These are phyloP conservation scores for Suillus hirtellus DNA, from an alignment of 768 basidiomycete species.

Conservation along the genomic window DNA sequence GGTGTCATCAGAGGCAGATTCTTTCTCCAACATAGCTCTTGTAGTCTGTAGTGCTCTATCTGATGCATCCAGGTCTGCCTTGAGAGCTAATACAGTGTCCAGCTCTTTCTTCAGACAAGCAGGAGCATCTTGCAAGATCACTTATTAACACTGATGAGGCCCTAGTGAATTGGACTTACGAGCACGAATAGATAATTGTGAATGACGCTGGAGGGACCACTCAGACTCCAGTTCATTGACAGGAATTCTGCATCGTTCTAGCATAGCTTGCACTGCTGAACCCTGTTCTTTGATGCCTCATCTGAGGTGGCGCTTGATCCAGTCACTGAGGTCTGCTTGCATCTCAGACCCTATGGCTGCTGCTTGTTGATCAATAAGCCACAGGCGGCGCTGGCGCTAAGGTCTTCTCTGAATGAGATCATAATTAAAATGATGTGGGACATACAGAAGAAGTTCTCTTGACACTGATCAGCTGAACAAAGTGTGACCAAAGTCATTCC, in stretches of 20 bases:
- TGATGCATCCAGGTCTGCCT: slow-evolving; percentile 28
- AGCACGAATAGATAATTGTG: slow-evolving; percentile 14
- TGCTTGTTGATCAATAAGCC: slow-evolving; percentile 36
- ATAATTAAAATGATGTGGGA: not conserved
- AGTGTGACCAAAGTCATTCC: slow-evolving; percentile 32
- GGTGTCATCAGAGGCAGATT: slow-evolving; percentile 8
- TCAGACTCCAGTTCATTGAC: slow-evolving; percentile 2
- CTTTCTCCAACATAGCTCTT: slow-evolving; percentile 10
- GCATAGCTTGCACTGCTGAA: not conserved
- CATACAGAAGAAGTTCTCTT: slow-evolving; percentile 35
- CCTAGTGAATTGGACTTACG: not conserved
- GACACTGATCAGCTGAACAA: slow-evolving; percentile 37
- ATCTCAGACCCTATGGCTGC: slow-evolving; percentile 27
- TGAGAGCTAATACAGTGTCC: slow-evolving; percentile 31
- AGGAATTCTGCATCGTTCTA: not conserved
- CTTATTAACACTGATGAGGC: not conserved
- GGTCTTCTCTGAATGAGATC: not conserved
- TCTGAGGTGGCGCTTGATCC: slow-evolving; percentile 27
- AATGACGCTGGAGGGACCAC: not conserved
- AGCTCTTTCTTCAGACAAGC: slow-evolving; percentile 34
- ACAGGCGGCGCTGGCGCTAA: slow-evolving; percentile 29
- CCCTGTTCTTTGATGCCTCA: slow-evolving; percentile 21
- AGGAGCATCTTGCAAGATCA: slow-evolving; percentile 17
- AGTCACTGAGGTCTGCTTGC: slow-evolving; percentile 32
- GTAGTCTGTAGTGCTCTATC: slow-evolving; percentile 25